Evolutionary conservation across 768 basidiomycete species (phyloP).

Genomic region (Albatrellus ellisii): DNA sequence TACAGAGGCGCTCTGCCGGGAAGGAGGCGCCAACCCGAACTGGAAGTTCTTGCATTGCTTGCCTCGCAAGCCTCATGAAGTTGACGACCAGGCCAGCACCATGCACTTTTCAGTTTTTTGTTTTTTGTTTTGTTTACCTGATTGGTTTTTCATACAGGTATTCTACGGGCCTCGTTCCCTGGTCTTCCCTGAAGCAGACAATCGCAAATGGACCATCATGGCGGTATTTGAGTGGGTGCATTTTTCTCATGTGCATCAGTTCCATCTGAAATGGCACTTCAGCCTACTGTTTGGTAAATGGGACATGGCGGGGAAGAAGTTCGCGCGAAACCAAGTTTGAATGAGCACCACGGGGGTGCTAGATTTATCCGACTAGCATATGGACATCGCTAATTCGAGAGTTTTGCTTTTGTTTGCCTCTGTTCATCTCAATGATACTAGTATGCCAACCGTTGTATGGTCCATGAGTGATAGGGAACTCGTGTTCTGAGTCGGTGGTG

Average conservation of each 20-base stretch:
- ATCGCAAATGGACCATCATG: constrained; percentile 96
- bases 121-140: constrained; percentile 1
- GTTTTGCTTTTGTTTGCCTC: neutral
- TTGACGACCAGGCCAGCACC: constrained; percentile 73
- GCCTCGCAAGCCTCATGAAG: constrained; percentile 85
- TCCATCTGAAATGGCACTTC: constrained; percentile 15
- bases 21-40: constrained; percentile 70
- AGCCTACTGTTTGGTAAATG: constrained; percentile 24
- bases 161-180: constrained; percentile 89
- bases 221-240: constrained; percentile 72
- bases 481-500: neutral
- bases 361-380: too few species aligned
- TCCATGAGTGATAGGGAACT: neutral
- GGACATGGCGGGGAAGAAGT: constrained; percentile 7
- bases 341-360: neutral
- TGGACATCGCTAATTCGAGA: neutral
- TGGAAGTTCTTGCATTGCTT: constrained; percentile 98
- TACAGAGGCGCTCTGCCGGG: constrained; percentile 72
- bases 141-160: constrained; percentile 34
- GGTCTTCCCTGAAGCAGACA: constrained; percentile 91
- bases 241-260: neutral
- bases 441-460: neutral
- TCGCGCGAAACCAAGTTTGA: constrained; percentile 2
- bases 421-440: neutral
- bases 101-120: neutral